These are phyloP conservation scores for Tylopilus rubrobrunneus DNA, from an alignment of 768 basidiomycete genomes.

Conservation along the genomic window DNA sequence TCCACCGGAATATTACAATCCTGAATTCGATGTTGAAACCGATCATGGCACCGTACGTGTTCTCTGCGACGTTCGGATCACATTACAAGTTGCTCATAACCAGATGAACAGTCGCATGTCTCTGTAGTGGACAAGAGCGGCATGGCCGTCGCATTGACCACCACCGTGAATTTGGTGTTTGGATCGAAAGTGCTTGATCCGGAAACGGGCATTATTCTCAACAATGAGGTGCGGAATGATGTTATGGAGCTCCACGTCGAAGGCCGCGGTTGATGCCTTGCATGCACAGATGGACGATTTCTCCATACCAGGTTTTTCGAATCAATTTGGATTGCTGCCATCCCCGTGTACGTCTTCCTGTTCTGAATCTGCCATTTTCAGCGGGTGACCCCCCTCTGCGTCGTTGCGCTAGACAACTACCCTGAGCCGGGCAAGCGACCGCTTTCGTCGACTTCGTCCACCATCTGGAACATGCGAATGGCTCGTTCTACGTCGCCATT, in stretches of 20 bases:
- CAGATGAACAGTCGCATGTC: constrained; percentile 64
- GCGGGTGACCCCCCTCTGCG: background rate
- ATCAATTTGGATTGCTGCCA: constrained; percentile 78
- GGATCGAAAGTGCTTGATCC: constrained; percentile 86
- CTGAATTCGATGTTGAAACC: constrained; percentile 67
- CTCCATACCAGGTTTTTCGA: constrained; percentile 78
- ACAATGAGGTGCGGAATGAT: constrained; percentile 64
- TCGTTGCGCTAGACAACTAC: constrained; percentile 63
- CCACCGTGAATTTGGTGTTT: constrained; percentile 87
- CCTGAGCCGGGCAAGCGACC: constrained; percentile 87
- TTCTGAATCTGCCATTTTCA: background rate
- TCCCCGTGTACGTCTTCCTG: constrained; percentile 59
- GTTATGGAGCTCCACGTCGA: background rate
- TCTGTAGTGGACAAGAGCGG: constrained; percentile 80
- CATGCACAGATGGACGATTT: constrained; percentile 81
- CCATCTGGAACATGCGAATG: constrained; percentile 77
- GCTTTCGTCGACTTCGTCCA: constrained; percentile 78
- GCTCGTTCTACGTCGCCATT: constrained; percentile 65
- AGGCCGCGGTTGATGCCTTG: background rate
- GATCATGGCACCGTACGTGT: constrained; percentile 77
- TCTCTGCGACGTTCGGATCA: constrained; percentile 2
- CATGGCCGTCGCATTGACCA: constrained; percentile 83
- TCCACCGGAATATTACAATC: constrained; percentile 75
- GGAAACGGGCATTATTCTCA: constrained; percentile 83
- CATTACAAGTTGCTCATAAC: constrained; percentile 1